phyloP scores from a whole-genome alignment of 805 yeast species.

The Candida xiaguanensis region DNA sequence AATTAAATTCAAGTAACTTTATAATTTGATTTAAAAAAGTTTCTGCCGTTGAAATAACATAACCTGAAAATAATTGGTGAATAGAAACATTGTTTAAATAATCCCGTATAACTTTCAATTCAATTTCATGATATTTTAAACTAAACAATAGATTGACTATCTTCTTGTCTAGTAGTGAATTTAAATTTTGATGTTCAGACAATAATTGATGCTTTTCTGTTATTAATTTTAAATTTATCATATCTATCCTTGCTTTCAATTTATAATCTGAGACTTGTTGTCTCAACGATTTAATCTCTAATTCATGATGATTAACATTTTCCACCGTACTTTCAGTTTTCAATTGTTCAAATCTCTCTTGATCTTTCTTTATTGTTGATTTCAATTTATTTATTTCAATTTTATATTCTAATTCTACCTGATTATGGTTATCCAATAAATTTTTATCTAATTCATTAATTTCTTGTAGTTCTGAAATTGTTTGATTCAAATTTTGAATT shows the following conservation, averaged over 20 bases:
- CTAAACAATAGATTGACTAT: background rate
- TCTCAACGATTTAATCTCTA: background rate
- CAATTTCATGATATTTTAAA: background rate
- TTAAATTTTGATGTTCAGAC: background rate
- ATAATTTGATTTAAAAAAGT: constrained; percentile 1
- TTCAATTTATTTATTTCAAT: constrained; percentile 28
- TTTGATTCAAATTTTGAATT: constrained; percentile 27
- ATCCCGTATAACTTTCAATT: background rate
- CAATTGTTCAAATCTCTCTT: constrained; percentile 15
- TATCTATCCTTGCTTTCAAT: background rate
- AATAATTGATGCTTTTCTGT: constrained; percentile 3
- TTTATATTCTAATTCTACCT: constrained; percentile 42
- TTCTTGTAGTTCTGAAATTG: constrained; percentile 46
- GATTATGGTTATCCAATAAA: constrained; percentile 43
- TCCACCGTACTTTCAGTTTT: constrained; percentile 4
- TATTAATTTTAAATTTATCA: constrained; percentile 5
- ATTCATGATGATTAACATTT: background rate
- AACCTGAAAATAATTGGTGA: background rate
- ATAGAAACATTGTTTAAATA: background rate
- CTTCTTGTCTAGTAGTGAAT: background rate
- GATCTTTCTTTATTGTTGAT: constrained; percentile 15
- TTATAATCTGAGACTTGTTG: constrained; percentile 1
- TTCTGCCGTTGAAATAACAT: background rate
- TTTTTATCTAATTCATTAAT: constrained; percentile 48
- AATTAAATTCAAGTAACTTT: constrained; percentile 7